A percentile compares a stretch with the other conserved stretches of the same genome.
Evolutionary conservation across 768 basidiomycete species (phyloP).

Genomic region (Termitomyces sp.): DNA sequence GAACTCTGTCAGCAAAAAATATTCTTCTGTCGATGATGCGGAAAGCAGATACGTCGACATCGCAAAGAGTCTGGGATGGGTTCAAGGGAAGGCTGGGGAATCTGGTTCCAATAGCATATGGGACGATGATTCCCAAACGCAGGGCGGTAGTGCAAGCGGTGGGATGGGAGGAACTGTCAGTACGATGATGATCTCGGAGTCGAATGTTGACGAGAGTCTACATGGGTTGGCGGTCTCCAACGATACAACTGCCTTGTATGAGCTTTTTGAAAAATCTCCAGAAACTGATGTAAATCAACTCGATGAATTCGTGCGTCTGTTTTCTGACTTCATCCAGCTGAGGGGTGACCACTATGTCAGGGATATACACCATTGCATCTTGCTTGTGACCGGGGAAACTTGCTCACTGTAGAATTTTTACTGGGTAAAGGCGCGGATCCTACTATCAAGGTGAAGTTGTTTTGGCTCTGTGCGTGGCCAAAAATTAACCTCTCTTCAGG

Average conservation of each 20-base stretch:
- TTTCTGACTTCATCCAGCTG: neutral
- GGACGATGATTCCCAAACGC: slow-evolving; percentile 36
- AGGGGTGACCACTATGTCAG: slow-evolving; percentile 34
- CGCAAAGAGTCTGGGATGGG: slow-evolving; percentile 68
- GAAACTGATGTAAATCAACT: slow-evolving; percentile 46
- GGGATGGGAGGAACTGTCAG: slow-evolving; percentile 66
- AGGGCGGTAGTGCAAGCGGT: slow-evolving; percentile 23
- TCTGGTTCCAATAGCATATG: slow-evolving; percentile 29
- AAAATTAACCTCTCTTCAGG: slow-evolving; percentile 32
- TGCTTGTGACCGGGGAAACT: slow-evolving; percentile 77
- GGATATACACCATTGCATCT: slow-evolving; percentile 87
- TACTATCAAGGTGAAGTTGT: slow-evolving; percentile 43
- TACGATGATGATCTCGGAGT: slow-evolving; percentile 36
- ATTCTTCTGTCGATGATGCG: slow-evolving; percentile 37
- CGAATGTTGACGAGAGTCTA: slow-evolving; percentile 31
- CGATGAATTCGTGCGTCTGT: slow-evolving; percentile 67
- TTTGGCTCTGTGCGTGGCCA: neutral
- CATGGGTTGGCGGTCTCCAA: slow-evolving; percentile 64
- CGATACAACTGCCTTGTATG: slow-evolving; percentile 37
- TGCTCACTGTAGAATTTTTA: slow-evolving; percentile 49
- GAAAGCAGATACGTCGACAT: slow-evolving; percentile 65
- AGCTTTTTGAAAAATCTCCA: slow-evolving; percentile 35
- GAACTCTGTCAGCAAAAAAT: slow-evolving; percentile 45
- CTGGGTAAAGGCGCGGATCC: slow-evolving; percentile 60
- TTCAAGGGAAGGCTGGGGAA: slow-evolving; percentile 18